Evolutionary conservation across 768 basidiomycete genomes (phyloP), one percentile per base, ranked within the genome.

Genomic region (Phaffia australis): DNA sequence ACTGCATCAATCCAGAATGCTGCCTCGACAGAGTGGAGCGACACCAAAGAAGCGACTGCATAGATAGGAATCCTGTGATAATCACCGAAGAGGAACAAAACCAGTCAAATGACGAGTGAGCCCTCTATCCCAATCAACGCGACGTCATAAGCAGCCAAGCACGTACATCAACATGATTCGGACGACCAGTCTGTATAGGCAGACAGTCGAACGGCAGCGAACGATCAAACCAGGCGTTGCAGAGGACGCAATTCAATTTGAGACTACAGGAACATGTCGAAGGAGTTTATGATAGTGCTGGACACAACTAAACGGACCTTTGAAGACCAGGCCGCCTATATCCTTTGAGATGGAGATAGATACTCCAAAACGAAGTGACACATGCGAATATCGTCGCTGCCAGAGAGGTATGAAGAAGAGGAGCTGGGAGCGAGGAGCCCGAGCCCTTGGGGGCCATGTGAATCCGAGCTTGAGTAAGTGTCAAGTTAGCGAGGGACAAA

Each of bases 1-100:
- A 98, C 80, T 19, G 83, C 90, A 75, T 99, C 95, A 68, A 99
- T 93, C 69, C 95, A 86, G 79, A 97, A 97, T 0, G 95, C 95
- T 1, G 88, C 90, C 74, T 94, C 87, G 63, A 97, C 79, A 0
- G 92, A 95, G 78, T 92, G 89, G 50, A 99, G 80, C 0, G 94
- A 90, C 69, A 97, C 90, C 71, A 97, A 80, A 3, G 90, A 92
- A 0, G 95, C 82, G 32, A 98, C 80, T 0, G 85, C 90, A 75
- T 99, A 98, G 32, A 98, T 79, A 0, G 94, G 94, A 6, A 80
- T 78, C 78, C 78, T 77, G 56, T 7, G 27, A 3, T 52, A 14
- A 8, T 32, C 25, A 7, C n/a, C 6, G 23, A 23, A 46, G 23
- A 59, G 42, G 51, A 56, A 48, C 23, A 29, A 61, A 52, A 61